Evolutionary conservation across 495 filamentous ascomycete species (phyloP), one percentile per base, ranked within the genome.

Genomic region (Penicillium goetzii): DNA sequence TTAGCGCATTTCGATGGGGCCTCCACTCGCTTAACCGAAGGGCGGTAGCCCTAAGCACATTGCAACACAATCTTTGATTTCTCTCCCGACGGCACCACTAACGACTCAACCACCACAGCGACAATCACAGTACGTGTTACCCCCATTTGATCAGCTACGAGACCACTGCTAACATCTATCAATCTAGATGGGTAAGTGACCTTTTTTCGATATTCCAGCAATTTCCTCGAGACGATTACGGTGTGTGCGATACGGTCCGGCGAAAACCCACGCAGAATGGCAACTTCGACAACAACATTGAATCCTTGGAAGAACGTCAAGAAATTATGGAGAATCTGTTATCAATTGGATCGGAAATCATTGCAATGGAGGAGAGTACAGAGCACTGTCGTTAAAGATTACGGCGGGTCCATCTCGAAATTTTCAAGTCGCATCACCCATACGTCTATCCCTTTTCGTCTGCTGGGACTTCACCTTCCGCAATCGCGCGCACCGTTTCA

Each of bases 161-260:
- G 59, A 58, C 63, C 45, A 47, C 67, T 76, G 72, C 75, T 80
- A 70, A 76, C 76, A 65, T 68, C 68, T 55, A 55, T 51, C 64
- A 61, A 71, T 72, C 63, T 63, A 83, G 81, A 86, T 86, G 84
- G 84, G 84, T 86, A 73, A 78, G 84, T 83, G 67, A 61, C 57
- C 65, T 67, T 75, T 67, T 67, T 72, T 60, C 65, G 61, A 63
- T 63, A 38, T 66, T 67, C 60, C 68, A 55, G 56, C 59, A 52
- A 61, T 62, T 60, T 70, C 65, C 66, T 65, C 60, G 62, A 72
- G 72, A 68, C 74, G 76, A 67, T 62, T 65, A 69, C 72, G 70
- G 70, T 72, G 71, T 68, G 70, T 70, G 68, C 68, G 62, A 65
- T 41, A 60, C 65, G 64, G 58, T 62, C 61, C 53, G 60, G 62